Conservation (phyloP, 192 early-diverging fungal genomes). For the Podila clonocystis region DNA sequence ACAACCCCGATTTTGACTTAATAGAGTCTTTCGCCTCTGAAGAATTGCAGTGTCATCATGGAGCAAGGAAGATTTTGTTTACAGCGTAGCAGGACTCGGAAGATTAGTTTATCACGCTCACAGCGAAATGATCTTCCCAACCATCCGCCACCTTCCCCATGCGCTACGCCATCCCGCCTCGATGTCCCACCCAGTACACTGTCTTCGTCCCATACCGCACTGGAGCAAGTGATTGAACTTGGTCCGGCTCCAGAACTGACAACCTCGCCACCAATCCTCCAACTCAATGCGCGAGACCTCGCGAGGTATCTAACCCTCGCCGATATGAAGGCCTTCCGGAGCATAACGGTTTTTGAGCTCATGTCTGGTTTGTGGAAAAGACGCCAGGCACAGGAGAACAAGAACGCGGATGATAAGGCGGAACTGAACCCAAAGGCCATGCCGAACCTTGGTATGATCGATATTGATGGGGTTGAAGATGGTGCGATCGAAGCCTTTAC, state of each 20-base stretch:
- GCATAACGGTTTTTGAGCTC: conserved; percentile 51
- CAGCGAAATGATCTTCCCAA: conserved; percentile 2
- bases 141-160: background rate
- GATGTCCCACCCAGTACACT: background rate
- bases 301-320: conserved; percentile 61
- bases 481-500: conserved; percentile 65
- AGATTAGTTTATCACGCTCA: conserved; percentile 20
- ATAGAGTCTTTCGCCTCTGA: conserved; percentile 37
- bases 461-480: conserved; percentile 15
- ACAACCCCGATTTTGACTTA: background rate
- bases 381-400: conserved; percentile 31
- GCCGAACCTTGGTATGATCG: conserved; percentile 1
- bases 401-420: background rate
- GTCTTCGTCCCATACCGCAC: background rate
- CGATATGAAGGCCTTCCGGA: conserved; percentile 51
- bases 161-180: background rate
- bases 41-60: conserved; percentile 50
- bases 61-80: conserved; percentile 45
- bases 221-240: conserved; percentile 10
- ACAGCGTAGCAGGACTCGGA: conserved; percentile 38
- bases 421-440: background rate
- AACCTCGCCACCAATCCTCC: conserved; percentile 32
- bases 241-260: conserved; percentile 36
- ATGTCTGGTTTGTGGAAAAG: conserved; percentile 53
- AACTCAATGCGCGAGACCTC: conserved; percentile 57